Base-by-base conservation (phyloP, 495 filamentous ascomycete species). In the Penicillium pulvis region DNA sequence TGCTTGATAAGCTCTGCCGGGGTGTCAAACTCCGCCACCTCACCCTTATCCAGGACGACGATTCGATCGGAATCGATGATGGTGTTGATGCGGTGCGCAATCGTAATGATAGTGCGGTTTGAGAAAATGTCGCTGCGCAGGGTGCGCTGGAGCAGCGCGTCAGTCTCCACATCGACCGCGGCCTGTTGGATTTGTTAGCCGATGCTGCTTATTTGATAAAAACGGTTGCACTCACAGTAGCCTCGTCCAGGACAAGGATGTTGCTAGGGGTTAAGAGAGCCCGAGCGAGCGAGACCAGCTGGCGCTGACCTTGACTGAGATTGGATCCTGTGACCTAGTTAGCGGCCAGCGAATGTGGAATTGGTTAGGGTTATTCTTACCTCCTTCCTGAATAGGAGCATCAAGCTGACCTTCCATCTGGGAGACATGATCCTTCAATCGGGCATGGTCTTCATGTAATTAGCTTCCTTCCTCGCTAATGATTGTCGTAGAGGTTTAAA, bases 81-180 rank as follows among this genome's bases (percentile, higher is more conserved):
- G 19, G 92, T 98, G 75, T 97, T 96, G 75, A 99, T 95, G 44
- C 94, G 85, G 72, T 98, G 94, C 49, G 94, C 94, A 67, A 98
- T 96, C 1, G 95, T 98, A 66, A 99, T 92, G 71, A 99, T 98
- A 17, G 95, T 99, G 19, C 93, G 85, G 68, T 97, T 89, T 52
- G 84, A 79, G 80, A 97, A 96, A 68, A 81, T 75, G 58, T 71
- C 79, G 70, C 80, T 83, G 61, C 81, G 76, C 33, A 83, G 62
- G 19, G 81, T 83, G 45, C 75, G 76, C 68, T 83, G 81, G 36
- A 97, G 83, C 76, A 96, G 78, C 39, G 92, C 88, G 71, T 96
- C 93, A 1, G 92, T 97, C 80, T 96, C 90, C 49, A 96, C 88
- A 71, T 99, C 94, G 26, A 99, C 93, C 19, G 93, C 91, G 26